phyloP scores from a whole-genome alignment of 2,329 filamentous ascomycete species.

The Annulohypoxylon truncatum region DNA sequence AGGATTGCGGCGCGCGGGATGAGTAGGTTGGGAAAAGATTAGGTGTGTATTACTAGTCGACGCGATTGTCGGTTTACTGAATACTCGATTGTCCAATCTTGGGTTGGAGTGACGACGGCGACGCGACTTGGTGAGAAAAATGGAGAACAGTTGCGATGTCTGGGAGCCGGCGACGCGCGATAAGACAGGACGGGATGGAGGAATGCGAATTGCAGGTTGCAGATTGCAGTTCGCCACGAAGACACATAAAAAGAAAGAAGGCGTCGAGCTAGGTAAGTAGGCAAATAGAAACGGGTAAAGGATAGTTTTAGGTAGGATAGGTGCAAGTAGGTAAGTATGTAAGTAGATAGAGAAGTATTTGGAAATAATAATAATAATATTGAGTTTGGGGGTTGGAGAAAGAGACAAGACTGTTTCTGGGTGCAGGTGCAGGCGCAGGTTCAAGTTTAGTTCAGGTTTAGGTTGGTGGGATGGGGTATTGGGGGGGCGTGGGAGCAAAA shows the following conservation, averaged over 20 bases:
- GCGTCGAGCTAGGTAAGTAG: slow-evolving; percentile 28
- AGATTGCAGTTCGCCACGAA: slow-evolving; percentile 34
- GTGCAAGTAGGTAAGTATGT: slow-evolving; percentile 5
- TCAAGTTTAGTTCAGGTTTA: slow-evolving; percentile 1
- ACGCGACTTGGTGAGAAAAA: slow-evolving; percentile 46
- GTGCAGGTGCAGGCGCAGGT: slow-evolving; percentile 17
- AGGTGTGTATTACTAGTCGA: slow-evolving; percentile 35
- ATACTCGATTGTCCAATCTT: slow-evolving; percentile 40
- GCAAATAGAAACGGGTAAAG: slow-evolving; percentile 1
- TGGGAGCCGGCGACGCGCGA: slow-evolving; percentile 41
- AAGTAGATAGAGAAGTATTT: slow-evolving; percentile 32
- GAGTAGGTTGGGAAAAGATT: slow-evolving; percentile 13
- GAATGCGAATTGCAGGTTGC: slow-evolving; percentile 46
- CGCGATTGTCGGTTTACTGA: slow-evolving; percentile 30
- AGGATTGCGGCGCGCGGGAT: slow-evolving; percentile 32
- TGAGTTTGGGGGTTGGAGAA: slow-evolving; percentile 40
- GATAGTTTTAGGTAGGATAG: slow-evolving; percentile 22
- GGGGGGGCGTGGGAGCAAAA: slow-evolving; percentile 30
- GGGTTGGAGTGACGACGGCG: slow-evolving; percentile 40
- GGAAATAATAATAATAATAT: slow-evolving; percentile 37
- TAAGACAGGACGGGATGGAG: slow-evolving; percentile 44
- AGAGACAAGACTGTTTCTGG: slow-evolving; percentile 24
- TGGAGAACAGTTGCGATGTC: slow-evolving; percentile 46
- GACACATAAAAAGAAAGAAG: slow-evolving; percentile 30
- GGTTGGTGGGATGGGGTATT: slow-evolving; percentile 20